Percentiles rank a stretch among this genome's conserved stretches.
Conservation (phyloP, 768 basidiomycete genomes). For the Phanerodontia chrysosporium region DNA sequence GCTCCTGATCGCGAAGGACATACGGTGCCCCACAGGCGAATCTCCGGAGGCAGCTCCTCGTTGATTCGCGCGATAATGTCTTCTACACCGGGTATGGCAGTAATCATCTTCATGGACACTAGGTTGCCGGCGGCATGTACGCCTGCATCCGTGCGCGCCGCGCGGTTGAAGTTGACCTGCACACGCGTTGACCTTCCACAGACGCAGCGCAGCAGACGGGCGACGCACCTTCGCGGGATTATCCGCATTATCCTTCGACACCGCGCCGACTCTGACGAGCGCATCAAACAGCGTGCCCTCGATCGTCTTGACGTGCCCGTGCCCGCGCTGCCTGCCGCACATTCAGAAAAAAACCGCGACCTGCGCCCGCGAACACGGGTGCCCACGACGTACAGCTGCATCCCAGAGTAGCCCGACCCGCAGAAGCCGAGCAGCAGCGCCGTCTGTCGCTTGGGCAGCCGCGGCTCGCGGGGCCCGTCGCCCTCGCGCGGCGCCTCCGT, state of each 20-base stretch:
- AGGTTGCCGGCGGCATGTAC: slow-evolving; percentile 96
- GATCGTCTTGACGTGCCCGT: slow-evolving; percentile 73
- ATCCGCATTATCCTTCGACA: slow-evolving; percentile 92
- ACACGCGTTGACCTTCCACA: not conserved
- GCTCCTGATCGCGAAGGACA: slow-evolving; percentile 25
- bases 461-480: slow-evolving; percentile 37
- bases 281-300: slow-evolving; percentile 89
- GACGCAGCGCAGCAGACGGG: too few species aligned
- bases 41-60: slow-evolving; percentile 82
- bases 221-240: slow-evolving; percentile 75
- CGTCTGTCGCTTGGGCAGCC: slow-evolving; percentile 79
- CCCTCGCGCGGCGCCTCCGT: slow-evolving; percentile 8
- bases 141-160: slow-evolving; percentile 94
- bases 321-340: slow-evolving; percentile 21
- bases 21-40: slow-evolving; percentile 89
- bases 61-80: slow-evolving; percentile 77
- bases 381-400: slow-evolving; percentile 82
- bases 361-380: too few species aligned
- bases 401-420: slow-evolving; percentile 88
- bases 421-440: slow-evolving; percentile 88
- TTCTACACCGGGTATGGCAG: slow-evolving; percentile 61
- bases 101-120: slow-evolving; percentile 88
- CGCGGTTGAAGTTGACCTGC: slow-evolving; percentile 79
- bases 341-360: not conserved
- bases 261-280: slow-evolving; percentile 83